These are phyloP conservation scores for Teunomyces funiuensis DNA, from an alignment of 805 yeast species.

Conservation along the genomic window DNA sequence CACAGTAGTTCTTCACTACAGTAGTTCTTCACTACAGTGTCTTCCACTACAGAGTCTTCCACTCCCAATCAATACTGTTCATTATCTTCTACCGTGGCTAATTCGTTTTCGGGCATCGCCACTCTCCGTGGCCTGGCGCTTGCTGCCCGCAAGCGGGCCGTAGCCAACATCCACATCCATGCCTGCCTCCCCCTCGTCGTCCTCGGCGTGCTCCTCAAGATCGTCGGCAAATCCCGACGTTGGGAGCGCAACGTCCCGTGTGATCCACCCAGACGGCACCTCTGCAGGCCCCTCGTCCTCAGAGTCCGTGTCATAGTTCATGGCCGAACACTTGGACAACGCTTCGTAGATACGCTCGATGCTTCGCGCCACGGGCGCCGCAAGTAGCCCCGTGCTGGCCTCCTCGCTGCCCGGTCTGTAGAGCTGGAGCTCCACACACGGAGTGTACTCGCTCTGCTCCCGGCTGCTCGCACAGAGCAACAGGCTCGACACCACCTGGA, in stretches of 20 bases:
- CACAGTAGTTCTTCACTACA: no score
- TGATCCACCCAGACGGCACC: conserved; percentile 26
- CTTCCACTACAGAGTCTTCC: no score
- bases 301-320: conserved; percentile 34
- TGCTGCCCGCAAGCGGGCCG: conserved; percentile 34
- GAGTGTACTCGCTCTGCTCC: conserved; percentile 16
- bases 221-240: conserved; percentile 39
- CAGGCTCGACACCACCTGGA: conserved; percentile 31
- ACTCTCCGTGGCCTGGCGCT: conserved; percentile 13
- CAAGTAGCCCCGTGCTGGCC: conserved; percentile 16
- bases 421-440: conserved; percentile 21
- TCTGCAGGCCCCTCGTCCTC: conserved; percentile 18
- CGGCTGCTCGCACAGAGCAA: conserved; percentile 12
- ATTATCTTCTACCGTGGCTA: no score
- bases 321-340: conserved; percentile 37
- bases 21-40: no score
- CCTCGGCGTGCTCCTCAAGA: conserved; percentile 21
- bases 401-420: conserved; percentile 4
- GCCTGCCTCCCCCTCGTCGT: conserved; percentile 30
- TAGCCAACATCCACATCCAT: conserved; percentile 44
- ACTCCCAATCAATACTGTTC: background rate
- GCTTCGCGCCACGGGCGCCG: conserved; percentile 6
- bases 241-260: conserved; percentile 7
- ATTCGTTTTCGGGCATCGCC: background rate
- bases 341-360: conserved; percentile 28